phyloP scores from a whole-genome alignment of 139 green algal species.

The Coelastrella sp. region DNA sequence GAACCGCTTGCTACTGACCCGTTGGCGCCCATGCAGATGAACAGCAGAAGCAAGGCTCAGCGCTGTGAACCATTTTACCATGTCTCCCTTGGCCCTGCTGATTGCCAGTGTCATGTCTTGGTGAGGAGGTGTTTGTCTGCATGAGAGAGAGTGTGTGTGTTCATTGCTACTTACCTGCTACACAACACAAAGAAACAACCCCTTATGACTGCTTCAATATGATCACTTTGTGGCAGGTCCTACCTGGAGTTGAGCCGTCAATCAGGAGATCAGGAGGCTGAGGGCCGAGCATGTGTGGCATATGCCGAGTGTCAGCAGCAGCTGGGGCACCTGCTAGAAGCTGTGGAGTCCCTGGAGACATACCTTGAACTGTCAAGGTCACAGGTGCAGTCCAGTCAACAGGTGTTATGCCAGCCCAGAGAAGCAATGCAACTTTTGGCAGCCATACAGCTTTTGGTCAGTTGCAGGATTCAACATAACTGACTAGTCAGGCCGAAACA shows the following conservation, averaged over 20 bases:
- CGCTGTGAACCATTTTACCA: too few relatives aligned
- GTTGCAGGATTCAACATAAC: not conserved
- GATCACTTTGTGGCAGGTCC: conserved; percentile 6
- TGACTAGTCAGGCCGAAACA: not conserved
- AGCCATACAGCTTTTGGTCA: not conserved
- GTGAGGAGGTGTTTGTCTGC: not conserved
- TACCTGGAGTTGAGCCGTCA: conserved; percentile 34
- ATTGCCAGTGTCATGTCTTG: not conserved
- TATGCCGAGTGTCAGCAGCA: conserved; percentile 62
- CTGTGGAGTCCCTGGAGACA: conserved; percentile 60
- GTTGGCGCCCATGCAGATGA: too few relatives aligned
- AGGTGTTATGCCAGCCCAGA: not conserved
- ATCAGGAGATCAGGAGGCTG: conserved; percentile 60
- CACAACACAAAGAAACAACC: not conserved
- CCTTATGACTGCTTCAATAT: not conserved
- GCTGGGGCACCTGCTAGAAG: conserved; percentile 51
- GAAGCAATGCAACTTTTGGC: not conserved
- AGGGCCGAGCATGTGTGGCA: conserved; percentile 65
- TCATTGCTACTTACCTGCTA: not conserved
- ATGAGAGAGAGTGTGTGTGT: not conserved
- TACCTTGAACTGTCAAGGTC: conserved; percentile 62
- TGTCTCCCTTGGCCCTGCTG: too few relatives aligned
- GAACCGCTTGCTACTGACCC: too few relatives aligned
- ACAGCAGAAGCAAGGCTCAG: too few relatives aligned
- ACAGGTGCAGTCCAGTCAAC: conserved; percentile 42